Conservation (phyloP, 306 rosid species). For the Sicyos baderoa region DNA sequence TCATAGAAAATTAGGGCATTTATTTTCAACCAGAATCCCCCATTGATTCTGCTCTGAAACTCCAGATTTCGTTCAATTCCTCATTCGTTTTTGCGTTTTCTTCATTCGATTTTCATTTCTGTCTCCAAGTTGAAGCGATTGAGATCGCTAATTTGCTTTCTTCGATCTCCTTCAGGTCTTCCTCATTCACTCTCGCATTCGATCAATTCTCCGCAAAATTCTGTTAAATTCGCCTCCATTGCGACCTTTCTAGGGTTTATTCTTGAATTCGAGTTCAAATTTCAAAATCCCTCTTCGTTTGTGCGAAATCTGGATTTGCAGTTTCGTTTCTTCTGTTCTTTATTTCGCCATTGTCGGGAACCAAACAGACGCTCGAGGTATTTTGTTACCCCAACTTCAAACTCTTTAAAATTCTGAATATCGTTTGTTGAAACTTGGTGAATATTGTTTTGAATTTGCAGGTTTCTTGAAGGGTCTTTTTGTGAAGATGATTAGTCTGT, state of each 20-base stretch:
- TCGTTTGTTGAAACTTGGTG: not conserved
- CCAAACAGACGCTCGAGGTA: not conserved
- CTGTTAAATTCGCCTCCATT: not conserved
- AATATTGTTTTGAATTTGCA: conserved; percentile 17
- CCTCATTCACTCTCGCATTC: not conserved
- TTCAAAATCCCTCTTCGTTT: not conserved
- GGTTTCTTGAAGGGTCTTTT: conserved; percentile 19
- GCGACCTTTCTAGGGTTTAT: conserved; percentile 2
- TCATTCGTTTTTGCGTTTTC: not conserved
- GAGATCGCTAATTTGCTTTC: not conserved
- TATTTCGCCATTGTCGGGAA: not conserved
- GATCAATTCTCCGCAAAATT: not conserved
- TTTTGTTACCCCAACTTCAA: not conserved
- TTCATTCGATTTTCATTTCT: not conserved
- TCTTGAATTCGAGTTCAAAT: conserved; percentile 5
- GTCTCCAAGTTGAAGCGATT: not conserved
- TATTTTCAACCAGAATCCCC: not conserved
- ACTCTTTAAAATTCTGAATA: not conserved
- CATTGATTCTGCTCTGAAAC: conserved; percentile 4
- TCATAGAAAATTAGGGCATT: not conserved
- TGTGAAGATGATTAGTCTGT: conserved; percentile 31
- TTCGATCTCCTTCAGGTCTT: not conserved
- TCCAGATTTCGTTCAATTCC: not conserved
- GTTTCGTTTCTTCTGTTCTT: not conserved
- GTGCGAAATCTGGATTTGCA: conserved; percentile 5